Evolutionary conservation across 768 basidiomycete species (phyloP), one percentile per base, ranked within the genome.

Genomic region (Boletellus sp.): DNA sequence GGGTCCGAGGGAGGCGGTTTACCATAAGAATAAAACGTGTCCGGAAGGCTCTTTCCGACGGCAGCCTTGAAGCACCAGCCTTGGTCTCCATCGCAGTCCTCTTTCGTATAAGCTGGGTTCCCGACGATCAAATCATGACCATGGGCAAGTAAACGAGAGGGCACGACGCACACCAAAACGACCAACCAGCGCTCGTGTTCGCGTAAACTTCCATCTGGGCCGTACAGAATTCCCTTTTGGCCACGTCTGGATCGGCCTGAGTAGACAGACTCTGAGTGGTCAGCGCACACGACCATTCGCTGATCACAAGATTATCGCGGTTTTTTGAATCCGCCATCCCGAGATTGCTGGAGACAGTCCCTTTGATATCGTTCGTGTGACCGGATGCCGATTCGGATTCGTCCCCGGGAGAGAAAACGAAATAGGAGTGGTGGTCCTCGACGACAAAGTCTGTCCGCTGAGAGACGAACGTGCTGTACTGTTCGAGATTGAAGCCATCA

Each of bases 381-480:
- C 72, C 66, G 48, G 62, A 66, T 9, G 68, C 85, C 39, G 62
- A 76, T 65, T 70, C 71, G 15, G 57, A 58, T 17, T 70, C 65
- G 56, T 89, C 86, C 2, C 70, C 58, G 2, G 76, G 65, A 0
- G 83, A 80, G 55, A 82, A 87, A 54, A 87, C 79, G 56, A 84
- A 79, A 72, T 88, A 81, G 36, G 83, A 81, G 57, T 90, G 88
- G 60, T 87, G 81, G 51, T 91, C 87, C 52, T 84, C 73, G 6
- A 89, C 78, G 20, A 85, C 74, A 51, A 87, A 90, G 55, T 85
- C 83, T 1, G 64, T 57, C 47, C 80, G 69, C 32, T 69, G 64
- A 3, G 76, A 72, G 4, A 83, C 69, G 55, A 70, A 86, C 19
- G 67, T 54, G 36, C 73, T 52, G 26, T 61, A 61, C 24, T 62